These are phyloP conservation scores for Saturnispora galanensis DNA, from an alignment of 805 yeast genomes.

Conservation along the genomic window DNA sequence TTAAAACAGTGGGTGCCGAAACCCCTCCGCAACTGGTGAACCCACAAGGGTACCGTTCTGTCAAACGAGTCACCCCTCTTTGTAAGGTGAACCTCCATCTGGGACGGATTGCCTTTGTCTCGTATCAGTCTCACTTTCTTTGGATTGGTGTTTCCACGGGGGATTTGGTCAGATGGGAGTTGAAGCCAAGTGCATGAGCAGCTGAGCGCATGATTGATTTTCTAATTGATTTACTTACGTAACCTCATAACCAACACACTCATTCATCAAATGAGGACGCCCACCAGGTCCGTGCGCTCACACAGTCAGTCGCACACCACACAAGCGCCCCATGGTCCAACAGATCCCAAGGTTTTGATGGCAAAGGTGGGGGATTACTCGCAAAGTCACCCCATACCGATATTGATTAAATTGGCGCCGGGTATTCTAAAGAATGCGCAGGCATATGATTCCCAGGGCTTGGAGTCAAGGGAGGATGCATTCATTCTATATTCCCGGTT, in stretches of 20 bases:
- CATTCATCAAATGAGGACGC: neutral
- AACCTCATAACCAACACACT: too few species aligned
- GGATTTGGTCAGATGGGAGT: constrained; percentile 31
- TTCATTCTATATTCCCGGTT: constrained; percentile 49
- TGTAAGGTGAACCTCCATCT: constrained; percentile 24
- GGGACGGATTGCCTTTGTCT: constrained; percentile 27
- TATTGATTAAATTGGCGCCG: constrained; percentile 47
- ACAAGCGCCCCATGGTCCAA: constrained; percentile 11
- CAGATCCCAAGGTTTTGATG: constrained; percentile 29
- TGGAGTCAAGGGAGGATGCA: constrained; percentile 34
- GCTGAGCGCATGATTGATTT: too few species aligned
- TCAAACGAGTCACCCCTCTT: constrained; percentile 21
- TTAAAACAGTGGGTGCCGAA: neutral
- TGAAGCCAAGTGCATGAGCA: neutral
- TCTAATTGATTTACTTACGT: too few species aligned
- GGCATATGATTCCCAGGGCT: constrained; percentile 32
- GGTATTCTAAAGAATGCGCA: constrained; percentile 39
- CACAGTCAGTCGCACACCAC: neutral
- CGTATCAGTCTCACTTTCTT: constrained; percentile 23
- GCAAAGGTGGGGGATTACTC: constrained; percentile 43
- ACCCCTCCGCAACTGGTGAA: neutral
- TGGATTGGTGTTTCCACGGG: constrained; percentile 32
- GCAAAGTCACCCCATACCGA: constrained; percentile 36
- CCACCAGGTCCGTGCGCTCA: neutral
- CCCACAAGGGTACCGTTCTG: neutral